Evolutionary conservation across 2,329 filamentous ascomycete species (phyloP).

Genomic region (Cryphonectria nitschkei): DNA sequence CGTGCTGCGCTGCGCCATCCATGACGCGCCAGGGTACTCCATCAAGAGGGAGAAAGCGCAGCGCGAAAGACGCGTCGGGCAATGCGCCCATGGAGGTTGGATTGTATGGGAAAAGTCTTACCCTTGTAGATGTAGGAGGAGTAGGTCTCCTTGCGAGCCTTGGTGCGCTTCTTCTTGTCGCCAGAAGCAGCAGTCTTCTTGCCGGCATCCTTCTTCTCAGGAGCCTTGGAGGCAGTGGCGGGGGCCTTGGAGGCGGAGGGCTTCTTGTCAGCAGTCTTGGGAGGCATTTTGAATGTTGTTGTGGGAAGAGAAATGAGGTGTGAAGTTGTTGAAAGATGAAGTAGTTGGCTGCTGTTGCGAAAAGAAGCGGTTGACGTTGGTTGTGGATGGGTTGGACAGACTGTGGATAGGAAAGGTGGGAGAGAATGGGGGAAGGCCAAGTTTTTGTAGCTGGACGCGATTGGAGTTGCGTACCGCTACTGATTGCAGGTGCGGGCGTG

Average conservation of each 20-base stretch:
- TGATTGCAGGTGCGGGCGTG: conserved; percentile 51
- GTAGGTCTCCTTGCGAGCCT: conserved; percentile 99
- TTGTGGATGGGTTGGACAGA: conserved; percentile 43
- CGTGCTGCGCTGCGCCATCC: conserved; percentile 5
- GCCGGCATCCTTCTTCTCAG: conserved; percentile 99
- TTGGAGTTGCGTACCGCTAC: conserved; percentile 51
- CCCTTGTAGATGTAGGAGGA: conserved; percentile 99
- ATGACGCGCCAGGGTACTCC: conserved; percentile 5
- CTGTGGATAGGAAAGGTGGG: conserved; percentile 50
- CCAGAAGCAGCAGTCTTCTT: conserved; percentile 98
- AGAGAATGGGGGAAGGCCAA: conserved; percentile 54
- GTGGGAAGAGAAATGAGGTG: conserved; percentile 31
- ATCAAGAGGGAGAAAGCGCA: conserved; percentile 20
- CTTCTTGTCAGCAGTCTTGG: conserved; percentile 98
- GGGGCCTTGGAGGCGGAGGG: conserved; percentile 97
- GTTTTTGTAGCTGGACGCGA: conserved; percentile 66
- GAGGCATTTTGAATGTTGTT: conserved; percentile 75
- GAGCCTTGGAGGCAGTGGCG: conserved; percentile 68
- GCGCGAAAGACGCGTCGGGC: conserved; percentile 31
- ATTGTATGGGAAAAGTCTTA: conserved; percentile 51
- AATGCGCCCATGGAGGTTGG: background rate
- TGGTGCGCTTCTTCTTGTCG: conserved; percentile 99
- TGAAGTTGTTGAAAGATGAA: background rate
- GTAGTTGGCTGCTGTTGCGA: conserved; percentile 32
- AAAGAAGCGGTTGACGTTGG: conserved; percentile 38